Percentiles rank a stretch among this genome's conserved stretches.
These are phyloP conservation scores for Neurospora africana DNA, from an alignment of 495 filamentous ascomycete species.

Conservation along the genomic window DNA sequence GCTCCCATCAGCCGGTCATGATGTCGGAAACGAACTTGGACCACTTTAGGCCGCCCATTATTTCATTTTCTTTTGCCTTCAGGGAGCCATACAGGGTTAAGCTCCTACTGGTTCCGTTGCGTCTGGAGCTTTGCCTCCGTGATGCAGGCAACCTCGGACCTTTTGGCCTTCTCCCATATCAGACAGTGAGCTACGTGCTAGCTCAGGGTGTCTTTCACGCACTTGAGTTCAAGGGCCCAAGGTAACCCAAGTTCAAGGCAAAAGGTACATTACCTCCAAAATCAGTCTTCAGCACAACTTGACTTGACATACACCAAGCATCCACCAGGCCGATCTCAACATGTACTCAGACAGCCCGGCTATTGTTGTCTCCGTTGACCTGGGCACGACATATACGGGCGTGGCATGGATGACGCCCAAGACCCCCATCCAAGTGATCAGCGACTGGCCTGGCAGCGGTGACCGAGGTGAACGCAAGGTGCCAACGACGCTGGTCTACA, in stretches of 20 bases:
- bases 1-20: background rate
- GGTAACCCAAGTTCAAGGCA: too few relatives aligned
- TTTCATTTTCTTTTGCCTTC: background rate
- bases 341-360: slow-evolving; percentile 28
- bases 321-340: background rate
- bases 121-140: background rate
- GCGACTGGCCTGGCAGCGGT: slow-evolving; percentile 49
- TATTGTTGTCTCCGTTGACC: slow-evolving; percentile 49
- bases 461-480: slow-evolving; percentile 47
- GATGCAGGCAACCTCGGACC: background rate
- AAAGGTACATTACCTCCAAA: background rate
- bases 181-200: background rate
- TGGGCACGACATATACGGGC: slow-evolving; percentile 54
- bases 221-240: background rate
- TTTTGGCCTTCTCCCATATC: background rate
- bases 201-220: background rate
- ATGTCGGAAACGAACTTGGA: background rate
- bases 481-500: slow-evolving; percentile 45
- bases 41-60: background rate
- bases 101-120: background rate
- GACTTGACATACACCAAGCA: background rate
- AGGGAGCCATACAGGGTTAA: background rate
- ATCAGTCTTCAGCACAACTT: background rate
- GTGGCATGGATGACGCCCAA: slow-evolving; percentile 42
- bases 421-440: slow-evolving; percentile 44